Evolutionary conservation across 768 basidiomycete genomes (phyloP).

Genomic region (Strobilomyces echinocephalus): DNA sequence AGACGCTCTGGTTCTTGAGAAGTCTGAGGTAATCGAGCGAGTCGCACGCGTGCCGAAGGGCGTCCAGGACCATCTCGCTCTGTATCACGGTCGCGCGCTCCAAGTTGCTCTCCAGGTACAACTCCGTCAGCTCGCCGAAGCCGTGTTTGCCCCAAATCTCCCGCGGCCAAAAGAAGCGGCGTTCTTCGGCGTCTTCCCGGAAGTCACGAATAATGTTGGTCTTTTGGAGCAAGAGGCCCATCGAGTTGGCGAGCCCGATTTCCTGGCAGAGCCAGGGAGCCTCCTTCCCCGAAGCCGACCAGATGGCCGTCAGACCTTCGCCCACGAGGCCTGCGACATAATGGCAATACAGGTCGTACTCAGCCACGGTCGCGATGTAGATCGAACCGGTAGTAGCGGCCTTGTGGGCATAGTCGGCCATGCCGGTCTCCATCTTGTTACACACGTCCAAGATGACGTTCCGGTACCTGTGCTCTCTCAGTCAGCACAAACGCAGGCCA

Average conservation of each 20-base stretch:
- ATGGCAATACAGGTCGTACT: slow-evolving; percentile 98
- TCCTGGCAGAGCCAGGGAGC: slow-evolving; percentile 66
- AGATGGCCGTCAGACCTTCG: slow-evolving; percentile 87
- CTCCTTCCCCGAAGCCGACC: slow-evolving; percentile 83
- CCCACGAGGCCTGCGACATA: slow-evolving; percentile 98
- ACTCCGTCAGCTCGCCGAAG: slow-evolving; percentile 66
- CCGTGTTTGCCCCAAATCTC: slow-evolving; percentile 86
- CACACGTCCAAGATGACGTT: slow-evolving; percentile 78
- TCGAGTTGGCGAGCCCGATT: slow-evolving; percentile 85
- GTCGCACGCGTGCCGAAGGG: slow-evolving; percentile 77
- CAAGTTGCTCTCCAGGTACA: slow-evolving; percentile 53
- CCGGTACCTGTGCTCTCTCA: slow-evolving; percentile 49
- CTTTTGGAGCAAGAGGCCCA: slow-evolving; percentile 96
- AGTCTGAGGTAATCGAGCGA: slow-evolving; percentile 85
- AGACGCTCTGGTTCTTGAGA: slow-evolving; percentile 86
- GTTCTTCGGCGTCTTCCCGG: slow-evolving; percentile 83
- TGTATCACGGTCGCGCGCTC: slow-evolving; percentile 75
- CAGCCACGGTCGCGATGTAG: slow-evolving; percentile 69
- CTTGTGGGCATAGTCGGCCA: slow-evolving; percentile 92
- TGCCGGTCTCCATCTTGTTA: slow-evolving; percentile 85
- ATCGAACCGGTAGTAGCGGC: slow-evolving; percentile 66
- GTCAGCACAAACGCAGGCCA: background rate
- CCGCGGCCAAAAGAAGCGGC: slow-evolving; percentile 89
- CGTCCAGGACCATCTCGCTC: slow-evolving; percentile 87
- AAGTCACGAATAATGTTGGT: slow-evolving; percentile 97